Percentiles rank a stretch among this genome's conserved stretches.
Evolutionary conservation across 345 rosid species (phyloP).

Genomic region (Aurinia saxatilis): DNA sequence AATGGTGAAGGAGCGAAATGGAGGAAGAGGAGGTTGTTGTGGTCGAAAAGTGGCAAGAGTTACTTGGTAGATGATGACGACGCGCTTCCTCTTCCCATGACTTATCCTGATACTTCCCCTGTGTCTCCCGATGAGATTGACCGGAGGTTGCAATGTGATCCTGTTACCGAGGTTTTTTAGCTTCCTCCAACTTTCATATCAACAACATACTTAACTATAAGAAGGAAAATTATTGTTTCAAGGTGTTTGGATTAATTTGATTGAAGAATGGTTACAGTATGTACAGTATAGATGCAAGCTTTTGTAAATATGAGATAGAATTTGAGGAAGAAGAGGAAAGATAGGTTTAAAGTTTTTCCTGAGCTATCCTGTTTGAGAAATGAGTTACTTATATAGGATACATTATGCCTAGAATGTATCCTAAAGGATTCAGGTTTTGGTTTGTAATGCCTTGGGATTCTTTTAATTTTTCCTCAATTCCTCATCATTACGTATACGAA

Average conservation of each 20-base stretch:
- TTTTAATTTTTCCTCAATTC: too few species aligned
- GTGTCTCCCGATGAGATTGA: conserved; percentile 72
- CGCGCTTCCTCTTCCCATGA: conserved; percentile 93
- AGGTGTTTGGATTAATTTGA: too few species aligned
- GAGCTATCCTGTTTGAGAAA: not conserved
- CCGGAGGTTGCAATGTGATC: conserved; percentile 65
- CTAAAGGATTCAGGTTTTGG: not conserved
- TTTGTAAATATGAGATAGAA: not conserved
- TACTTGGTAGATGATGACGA: conserved; percentile 64
- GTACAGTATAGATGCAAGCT: conserved; percentile 1
- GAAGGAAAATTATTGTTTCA: too few species aligned
- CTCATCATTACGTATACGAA: too few species aligned
- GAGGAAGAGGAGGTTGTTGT: conserved; percentile 59
- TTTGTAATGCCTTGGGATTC: not conserved
- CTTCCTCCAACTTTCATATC: not conserved
- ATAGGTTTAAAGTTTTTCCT: not conserved
- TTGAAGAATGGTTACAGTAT: too few species aligned
- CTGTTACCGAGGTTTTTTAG: conserved; percentile 49
- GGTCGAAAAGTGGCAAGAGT: conserved; percentile 78
- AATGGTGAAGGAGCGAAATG: conserved; percentile 29
- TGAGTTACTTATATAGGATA: too few species aligned
- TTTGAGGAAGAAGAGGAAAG: not conserved
- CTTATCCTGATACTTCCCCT: conserved; percentile 75
- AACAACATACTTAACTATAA: too few species aligned
- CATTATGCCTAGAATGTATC: not conserved